A percentile compares a stretch with the other conserved stretches of the same genome.
phyloP scores from a whole-genome alignment of 306 rosid genomes.

The Coriaria nepalensis region DNA sequence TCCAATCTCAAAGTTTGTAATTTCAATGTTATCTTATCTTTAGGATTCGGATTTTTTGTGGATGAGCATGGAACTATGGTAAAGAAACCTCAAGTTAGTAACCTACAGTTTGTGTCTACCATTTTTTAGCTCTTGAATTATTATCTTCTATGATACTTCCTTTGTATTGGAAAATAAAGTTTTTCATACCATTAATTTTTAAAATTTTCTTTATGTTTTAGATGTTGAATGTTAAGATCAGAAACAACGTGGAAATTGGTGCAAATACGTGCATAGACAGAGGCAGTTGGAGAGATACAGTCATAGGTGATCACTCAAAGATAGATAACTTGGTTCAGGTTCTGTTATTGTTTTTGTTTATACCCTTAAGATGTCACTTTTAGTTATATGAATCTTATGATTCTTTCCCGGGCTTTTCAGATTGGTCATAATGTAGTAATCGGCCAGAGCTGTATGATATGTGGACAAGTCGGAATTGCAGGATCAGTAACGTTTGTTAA shows the following conservation, averaged over 20 bases:
- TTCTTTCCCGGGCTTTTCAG: slow-evolving; percentile 39
- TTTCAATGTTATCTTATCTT: neutral
- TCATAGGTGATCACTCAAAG: slow-evolving; percentile 62
- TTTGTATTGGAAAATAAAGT: slow-evolving; percentile 4
- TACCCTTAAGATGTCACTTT: neutral
- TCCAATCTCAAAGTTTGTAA: neutral
- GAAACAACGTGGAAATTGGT: slow-evolving; percentile 72
- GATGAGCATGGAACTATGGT: slow-evolving; percentile 57
- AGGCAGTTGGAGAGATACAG: slow-evolving; percentile 98
- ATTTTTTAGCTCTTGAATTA: slow-evolving; percentile 1
- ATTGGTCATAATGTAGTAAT: slow-evolving; percentile 80
- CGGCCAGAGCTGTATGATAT: slow-evolving; percentile 71
- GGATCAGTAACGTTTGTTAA: slow-evolving; percentile 73
- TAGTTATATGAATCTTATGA: slow-evolving; percentile 1
- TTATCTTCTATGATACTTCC: no score
- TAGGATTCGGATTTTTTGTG: slow-evolving; percentile 85
- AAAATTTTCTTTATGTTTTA: slow-evolving; percentile 22
- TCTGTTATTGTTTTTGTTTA: slow-evolving; percentile 18
- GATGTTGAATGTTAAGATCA: slow-evolving; percentile 65
- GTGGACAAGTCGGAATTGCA: slow-evolving; percentile 97
- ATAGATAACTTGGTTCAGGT: slow-evolving; percentile 97
- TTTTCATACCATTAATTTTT: slow-evolving; percentile 11
- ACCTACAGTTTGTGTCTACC: neutral
- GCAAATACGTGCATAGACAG: slow-evolving; percentile 89
- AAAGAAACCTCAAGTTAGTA: slow-evolving; percentile 88